Evolutionary conservation across 768 basidiomycete species (phyloP).

Genomic region (Termitomyces sp.): DNA sequence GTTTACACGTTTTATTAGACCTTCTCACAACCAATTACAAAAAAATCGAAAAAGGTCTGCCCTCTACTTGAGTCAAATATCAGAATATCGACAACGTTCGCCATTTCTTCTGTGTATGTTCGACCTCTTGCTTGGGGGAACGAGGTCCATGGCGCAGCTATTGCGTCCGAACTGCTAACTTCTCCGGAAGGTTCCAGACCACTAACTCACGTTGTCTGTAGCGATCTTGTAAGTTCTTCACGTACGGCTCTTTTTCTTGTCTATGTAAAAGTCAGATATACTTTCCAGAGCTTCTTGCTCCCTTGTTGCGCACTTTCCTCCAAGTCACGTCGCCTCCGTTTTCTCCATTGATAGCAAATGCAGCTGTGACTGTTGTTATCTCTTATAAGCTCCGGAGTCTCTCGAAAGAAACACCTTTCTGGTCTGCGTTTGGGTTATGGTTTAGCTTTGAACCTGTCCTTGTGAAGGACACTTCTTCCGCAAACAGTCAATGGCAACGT

Average conservation of each 20-base stretch:
- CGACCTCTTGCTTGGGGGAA: slow-evolving; percentile 72
- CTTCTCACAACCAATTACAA: background rate
- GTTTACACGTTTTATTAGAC: background rate
- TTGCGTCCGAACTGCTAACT: slow-evolving; percentile 34
- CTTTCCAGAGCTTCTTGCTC: slow-evolving; percentile 77
- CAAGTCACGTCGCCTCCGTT: slow-evolving; percentile 59
- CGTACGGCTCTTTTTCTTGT: background rate
- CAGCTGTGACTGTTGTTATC: slow-evolving; percentile 43
- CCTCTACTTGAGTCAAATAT: slow-evolving; percentile 39
- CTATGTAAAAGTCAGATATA: slow-evolving; percentile 54
- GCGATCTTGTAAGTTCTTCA: slow-evolving; percentile 63
- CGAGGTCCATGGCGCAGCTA: slow-evolving; percentile 29
- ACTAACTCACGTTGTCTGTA: slow-evolving; percentile 71
- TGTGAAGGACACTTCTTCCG: slow-evolving; percentile 17
- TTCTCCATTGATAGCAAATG: slow-evolving; percentile 5
- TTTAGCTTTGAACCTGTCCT: slow-evolving; percentile 60
- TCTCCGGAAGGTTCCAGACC: slow-evolving; percentile 3
- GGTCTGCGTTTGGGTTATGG: slow-evolving; percentile 78
- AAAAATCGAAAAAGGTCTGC: slow-evolving; percentile 34
- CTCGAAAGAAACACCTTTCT: slow-evolving; percentile 68
- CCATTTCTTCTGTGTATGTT: slow-evolving; percentile 31
- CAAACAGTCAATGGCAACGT: slow-evolving; percentile 28
- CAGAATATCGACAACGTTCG: background rate
- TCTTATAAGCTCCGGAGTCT: slow-evolving; percentile 77
- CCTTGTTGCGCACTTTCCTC: slow-evolving; percentile 69